Percentiles rank a stretch among this genome's conserved stretches.
Evolutionary conservation across 2,329 filamentous ascomycete genomes (phyloP).

Genomic region (Calycina herbarum): DNA sequence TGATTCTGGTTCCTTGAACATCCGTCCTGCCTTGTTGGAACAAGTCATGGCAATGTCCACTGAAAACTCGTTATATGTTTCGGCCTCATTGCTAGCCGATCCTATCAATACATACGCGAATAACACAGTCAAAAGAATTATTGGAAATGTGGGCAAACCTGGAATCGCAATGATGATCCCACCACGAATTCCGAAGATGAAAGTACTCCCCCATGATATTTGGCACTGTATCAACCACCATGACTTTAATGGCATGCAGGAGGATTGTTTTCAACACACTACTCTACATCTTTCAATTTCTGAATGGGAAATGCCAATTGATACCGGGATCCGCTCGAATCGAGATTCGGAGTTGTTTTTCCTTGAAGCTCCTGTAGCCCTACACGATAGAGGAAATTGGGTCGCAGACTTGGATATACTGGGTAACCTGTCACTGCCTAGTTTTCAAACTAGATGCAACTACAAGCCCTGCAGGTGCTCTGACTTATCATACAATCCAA

Average conservation of each 20-base stretch:
- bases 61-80: slow-evolving; percentile 33
- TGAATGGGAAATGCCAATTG: slow-evolving; percentile 9
- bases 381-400: neutral
- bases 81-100: slow-evolving; percentile 28
- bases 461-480: too few relatives aligned
- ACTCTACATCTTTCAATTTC: neutral
- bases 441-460: too few relatives aligned
- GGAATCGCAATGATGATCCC: slow-evolving; percentile 17
- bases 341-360: slow-evolving; percentile 3
- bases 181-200: slow-evolving; percentile 12
- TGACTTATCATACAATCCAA: too few relatives aligned
- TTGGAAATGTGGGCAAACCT: slow-evolving; percentile 29
- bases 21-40: slow-evolving; percentile 18
- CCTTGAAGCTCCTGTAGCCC: neutral
- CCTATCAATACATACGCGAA: slow-evolving; percentile 13
- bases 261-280: slow-evolving; percentile 12
- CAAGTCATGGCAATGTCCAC: slow-evolving; percentile 29
- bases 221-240: slow-evolving; percentile 13
- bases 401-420: neutral
- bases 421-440: neutral
- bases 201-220: neutral
- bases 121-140: slow-evolving; percentile 21
- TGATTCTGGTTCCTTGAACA: slow-evolving; percentile 27
- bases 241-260: slow-evolving; percentile 11
- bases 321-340: slow-evolving; percentile 13